A percentile compares a stretch with the other conserved stretches of the same genome.
Conservation (phyloP, 1,284 basidiomycete genomes). For the Fereydounia khargensis region DNA sequence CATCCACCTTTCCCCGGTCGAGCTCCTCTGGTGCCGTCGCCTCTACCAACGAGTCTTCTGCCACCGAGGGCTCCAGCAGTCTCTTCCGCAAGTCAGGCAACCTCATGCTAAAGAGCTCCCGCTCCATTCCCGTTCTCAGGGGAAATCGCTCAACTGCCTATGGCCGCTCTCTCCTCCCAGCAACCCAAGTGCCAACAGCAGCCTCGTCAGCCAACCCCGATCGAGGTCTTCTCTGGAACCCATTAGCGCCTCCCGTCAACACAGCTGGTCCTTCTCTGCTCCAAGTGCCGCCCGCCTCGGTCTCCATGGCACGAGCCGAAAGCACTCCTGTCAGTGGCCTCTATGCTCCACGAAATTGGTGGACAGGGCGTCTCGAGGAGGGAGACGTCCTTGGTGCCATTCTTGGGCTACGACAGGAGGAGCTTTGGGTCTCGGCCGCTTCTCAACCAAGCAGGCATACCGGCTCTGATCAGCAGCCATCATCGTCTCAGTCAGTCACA, state of each 20-base stretch:
- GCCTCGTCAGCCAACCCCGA: not conserved
- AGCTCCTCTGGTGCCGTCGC: conserved; percentile 23
- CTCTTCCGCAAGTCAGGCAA: conserved; percentile 29
- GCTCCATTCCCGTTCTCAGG: conserved; percentile 32
- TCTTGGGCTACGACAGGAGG: conserved; percentile 34
- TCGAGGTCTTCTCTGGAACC: not conserved
- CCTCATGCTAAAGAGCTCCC: conserved; percentile 30
- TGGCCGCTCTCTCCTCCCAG: no score
- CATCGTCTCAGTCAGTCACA: no score
- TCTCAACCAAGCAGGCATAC: no score
- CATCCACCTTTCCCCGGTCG: conserved; percentile 28
- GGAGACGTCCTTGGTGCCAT: conserved; percentile 49
- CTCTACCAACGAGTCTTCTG: not conserved
- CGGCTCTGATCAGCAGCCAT: no score
- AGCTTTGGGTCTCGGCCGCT: no score
- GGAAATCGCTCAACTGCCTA: conserved; percentile 7
- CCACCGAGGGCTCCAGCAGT: not conserved
- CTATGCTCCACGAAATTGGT: conserved; percentile 10
- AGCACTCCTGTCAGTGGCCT: conserved; percentile 25
- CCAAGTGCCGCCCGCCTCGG: not conserved
- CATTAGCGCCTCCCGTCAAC: not conserved
- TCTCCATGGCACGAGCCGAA: conserved; percentile 16
- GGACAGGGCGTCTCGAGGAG: conserved; percentile 22
- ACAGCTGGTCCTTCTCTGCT: not conserved
- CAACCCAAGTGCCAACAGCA: not conserved